Evolutionary conservation across 2,329 filamentous ascomycete genomes (phyloP).

Genomic region (Claviceps digitariae): DNA sequence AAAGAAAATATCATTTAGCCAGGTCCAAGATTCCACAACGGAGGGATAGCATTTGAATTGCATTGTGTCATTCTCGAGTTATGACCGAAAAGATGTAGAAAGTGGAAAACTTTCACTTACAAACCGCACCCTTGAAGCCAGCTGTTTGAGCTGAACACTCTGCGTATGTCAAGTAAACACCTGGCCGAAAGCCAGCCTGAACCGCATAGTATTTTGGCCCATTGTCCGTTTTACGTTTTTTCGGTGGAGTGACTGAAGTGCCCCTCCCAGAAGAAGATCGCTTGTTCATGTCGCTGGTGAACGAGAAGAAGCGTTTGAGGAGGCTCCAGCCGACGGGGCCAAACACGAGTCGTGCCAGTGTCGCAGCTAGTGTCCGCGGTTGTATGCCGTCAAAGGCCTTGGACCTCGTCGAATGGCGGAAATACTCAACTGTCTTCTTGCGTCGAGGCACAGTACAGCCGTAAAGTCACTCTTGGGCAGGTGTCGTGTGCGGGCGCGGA

Average conservation of each 20-base stretch:
- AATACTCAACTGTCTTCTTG: background rate
- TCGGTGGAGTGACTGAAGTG: conserved; percentile 14
- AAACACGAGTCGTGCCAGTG: conserved; percentile 2
- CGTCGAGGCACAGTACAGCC: background rate
- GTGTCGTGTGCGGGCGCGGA: conserved; percentile 2
- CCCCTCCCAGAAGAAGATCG: conserved; percentile 12
- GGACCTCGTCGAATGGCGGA: background rate
- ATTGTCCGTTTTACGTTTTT: conserved; percentile 36
- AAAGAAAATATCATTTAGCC: background rate
- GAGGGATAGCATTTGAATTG: background rate
- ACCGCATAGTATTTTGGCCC: conserved; percentile 51
- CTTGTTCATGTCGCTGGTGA: conserved; percentile 17
- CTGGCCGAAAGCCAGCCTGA: conserved; percentile 38
- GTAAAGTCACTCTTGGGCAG: background rate
- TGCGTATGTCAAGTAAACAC: conserved; percentile 49
- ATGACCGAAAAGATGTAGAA: background rate
- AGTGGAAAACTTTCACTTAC: conserved; percentile 34
- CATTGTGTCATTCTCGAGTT: background rate
- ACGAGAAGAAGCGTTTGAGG: background rate
- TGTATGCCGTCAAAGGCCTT: background rate
- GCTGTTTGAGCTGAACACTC: conserved; percentile 48
- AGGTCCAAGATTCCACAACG: background rate
- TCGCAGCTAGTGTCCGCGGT: background rate
- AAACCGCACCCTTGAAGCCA: conserved; percentile 50
- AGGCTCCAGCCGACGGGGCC: conserved; percentile 8